Evolutionary conservation across 2,329 filamentous ascomycete genomes (phyloP), one percentile per base, ranked within the genome.

Genomic region (Penicillium occitanis): DNA sequence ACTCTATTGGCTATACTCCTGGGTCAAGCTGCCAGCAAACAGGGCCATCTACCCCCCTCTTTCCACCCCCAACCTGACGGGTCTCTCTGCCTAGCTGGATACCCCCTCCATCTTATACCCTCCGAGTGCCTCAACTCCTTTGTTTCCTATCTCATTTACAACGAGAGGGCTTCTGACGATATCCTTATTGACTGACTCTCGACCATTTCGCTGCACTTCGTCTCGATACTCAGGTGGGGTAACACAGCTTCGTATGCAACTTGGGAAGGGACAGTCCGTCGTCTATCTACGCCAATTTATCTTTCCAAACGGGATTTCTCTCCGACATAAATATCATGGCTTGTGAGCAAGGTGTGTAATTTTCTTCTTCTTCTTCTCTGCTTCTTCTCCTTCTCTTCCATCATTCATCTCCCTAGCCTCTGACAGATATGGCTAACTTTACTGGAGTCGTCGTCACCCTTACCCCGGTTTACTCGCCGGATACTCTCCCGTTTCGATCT

Each of bases 391-490:
- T 65, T 30, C 22, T 28, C 46, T 61, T 46, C 48, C 46, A 25
- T 33, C 50, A 60, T 44, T 25, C 57, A 46, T 46, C 40, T 60
- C 25, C 22, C 19, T 19, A 59, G 14, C 50, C 3, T 5, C 28
- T 37, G 7, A 60, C 33, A 42, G 35, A 42, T 42, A 60, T 44
- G 40, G 57, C 57, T 60, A 60, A 60, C 40, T 14, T 46, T 13
- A 17, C 11, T 66, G 25, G 13, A 81, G 79, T 73, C 46, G 69
- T 73, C 60, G 68, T 81, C 33, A 73, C 71, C 22, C 74, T 81
- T 22, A 59, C 68, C 60, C 74, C 76, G 8, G 58, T 77, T 50
- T 69, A 72, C 59, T 60, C 66, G 33, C 44, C 66, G 44, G 71
- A 74, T 58, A 64, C 70, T n/a, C 44, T 75, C 13, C 69, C 74